Conservation (phyloP, 495 filamentous ascomycete species). For the Cercophora newfieldiana region DNA sequence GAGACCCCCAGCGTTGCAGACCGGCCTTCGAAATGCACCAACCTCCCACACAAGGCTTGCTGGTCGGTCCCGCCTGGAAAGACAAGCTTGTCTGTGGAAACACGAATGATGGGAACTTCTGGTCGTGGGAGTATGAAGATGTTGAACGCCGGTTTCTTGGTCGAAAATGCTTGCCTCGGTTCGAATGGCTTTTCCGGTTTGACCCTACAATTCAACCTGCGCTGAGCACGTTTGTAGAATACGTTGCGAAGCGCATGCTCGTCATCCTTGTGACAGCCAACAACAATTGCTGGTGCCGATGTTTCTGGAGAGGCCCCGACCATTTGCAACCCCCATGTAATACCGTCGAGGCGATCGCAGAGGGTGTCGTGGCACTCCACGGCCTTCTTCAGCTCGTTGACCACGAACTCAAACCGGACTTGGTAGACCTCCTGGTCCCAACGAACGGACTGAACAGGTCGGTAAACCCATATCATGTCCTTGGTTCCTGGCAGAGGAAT, state of each 20-base stretch:
- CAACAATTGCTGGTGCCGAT: not conserved
- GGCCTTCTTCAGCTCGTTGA: not conserved
- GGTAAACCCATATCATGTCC: not conserved
- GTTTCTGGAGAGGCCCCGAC: not conserved
- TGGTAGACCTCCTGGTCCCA: not conserved
- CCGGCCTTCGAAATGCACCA: not conserved
- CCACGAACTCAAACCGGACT: not conserved
- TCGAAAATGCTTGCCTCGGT: not conserved
- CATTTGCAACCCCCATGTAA: not conserved
- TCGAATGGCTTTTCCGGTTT: not conserved
- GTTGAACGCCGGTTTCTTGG: not conserved
- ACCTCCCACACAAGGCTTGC: not conserved
- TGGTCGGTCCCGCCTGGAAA: not conserved
- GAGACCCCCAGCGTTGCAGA: not conserved
- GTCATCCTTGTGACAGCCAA: slow-evolving; percentile 3
- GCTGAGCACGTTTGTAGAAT: not conserved
- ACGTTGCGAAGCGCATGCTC: not conserved
- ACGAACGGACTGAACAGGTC: not conserved
- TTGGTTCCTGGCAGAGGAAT: not conserved
- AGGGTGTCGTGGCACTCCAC: not conserved
- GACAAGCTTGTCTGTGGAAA: not conserved
- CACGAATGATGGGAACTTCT: not conserved
- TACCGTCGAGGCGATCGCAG: not conserved
- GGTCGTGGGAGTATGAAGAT: slow-evolving; percentile 1
- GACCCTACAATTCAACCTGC: not conserved